Conservation (phyloP, 805 yeast genomes). For the Candida michaelii region DNA sequence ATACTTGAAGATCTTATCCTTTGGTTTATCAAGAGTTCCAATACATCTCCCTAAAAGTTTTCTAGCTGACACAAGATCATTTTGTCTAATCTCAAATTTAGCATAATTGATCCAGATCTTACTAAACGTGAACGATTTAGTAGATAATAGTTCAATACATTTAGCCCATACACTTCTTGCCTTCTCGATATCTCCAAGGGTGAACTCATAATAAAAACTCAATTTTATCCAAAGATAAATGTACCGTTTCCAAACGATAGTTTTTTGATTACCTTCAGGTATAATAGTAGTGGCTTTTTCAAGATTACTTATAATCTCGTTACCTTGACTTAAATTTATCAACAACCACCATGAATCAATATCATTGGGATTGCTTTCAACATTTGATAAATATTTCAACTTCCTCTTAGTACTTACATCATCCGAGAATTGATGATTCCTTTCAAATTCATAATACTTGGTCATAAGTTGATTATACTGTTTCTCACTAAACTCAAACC, state of each 20-base stretch:
- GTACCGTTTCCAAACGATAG: slow-evolving; percentile 63
- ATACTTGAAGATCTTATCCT: slow-evolving; percentile 53
- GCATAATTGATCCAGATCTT: slow-evolving; percentile 73
- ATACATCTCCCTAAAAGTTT: slow-evolving; percentile 69
- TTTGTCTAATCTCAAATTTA: slow-evolving; percentile 70
- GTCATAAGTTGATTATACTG: slow-evolving; percentile 35
- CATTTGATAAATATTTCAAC: slow-evolving; percentile 49
- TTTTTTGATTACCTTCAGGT: slow-evolving; percentile 38
- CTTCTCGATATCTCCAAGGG: slow-evolving; percentile 36
- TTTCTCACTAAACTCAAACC: slow-evolving; percentile 26
- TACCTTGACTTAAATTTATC: slow-evolving; percentile 49
- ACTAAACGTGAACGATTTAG: slow-evolving; percentile 60
- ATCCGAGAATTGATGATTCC: slow-evolving; percentile 56
- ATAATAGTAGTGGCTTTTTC: slow-evolving; percentile 42
- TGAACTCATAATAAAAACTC: slow-evolving; percentile 61
- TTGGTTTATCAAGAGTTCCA: slow-evolving; percentile 47
- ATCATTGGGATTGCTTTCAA: slow-evolving; percentile 51
- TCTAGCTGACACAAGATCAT: slow-evolving; percentile 51
- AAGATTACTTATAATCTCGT: slow-evolving; percentile 28
- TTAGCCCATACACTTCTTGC: slow-evolving; percentile 54
- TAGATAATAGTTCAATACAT: slow-evolving; percentile 54
- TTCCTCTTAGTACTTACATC: slow-evolving; percentile 61
- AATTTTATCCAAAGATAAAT: slow-evolving; percentile 69
- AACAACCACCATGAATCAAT: slow-evolving; percentile 85
- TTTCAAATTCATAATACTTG: slow-evolving; percentile 57